A percentile compares a stretch with the other conserved stretches of the same genome.
Evolutionary conservation across 352 stramenopile species (phyloP).

Genomic region (Nothophytophthora sp.): DNA sequence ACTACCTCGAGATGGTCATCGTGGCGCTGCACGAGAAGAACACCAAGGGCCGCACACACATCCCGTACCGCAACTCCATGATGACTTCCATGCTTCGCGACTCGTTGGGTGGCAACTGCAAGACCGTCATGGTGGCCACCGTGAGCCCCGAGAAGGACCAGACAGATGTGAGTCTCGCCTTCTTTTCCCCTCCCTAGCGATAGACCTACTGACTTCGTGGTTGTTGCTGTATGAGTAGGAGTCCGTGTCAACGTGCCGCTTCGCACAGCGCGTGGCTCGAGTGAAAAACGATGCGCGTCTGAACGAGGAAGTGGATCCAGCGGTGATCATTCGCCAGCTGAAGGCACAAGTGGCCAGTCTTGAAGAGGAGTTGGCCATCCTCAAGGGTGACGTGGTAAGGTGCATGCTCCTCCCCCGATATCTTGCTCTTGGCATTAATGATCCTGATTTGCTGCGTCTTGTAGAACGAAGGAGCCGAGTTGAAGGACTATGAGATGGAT

Average conservation of each 20-base stretch:
- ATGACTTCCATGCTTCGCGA: slow-evolving; percentile 96
- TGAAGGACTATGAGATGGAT: slow-evolving; percentile 83
- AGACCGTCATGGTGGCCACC: slow-evolving; percentile 96
- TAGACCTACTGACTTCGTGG: neutral
- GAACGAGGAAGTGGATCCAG: slow-evolving; percentile 95
- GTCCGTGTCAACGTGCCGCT: slow-evolving; percentile 95
- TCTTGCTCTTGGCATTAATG: neutral
- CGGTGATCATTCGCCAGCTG: slow-evolving; percentile 91
- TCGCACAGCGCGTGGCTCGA: slow-evolving; percentile 93
- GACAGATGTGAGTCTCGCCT: slow-evolving; percentile 48
- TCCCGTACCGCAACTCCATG: slow-evolving; percentile 97
- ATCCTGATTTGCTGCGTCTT: neutral
- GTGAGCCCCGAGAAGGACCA: slow-evolving; percentile 91
- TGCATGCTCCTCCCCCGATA: neutral
- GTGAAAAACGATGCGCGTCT: slow-evolving; percentile 93
- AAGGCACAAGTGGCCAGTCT: slow-evolving; percentile 85
- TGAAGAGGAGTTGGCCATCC: slow-evolving; percentile 91
- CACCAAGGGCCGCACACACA: slow-evolving; percentile 84
- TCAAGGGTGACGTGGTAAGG: slow-evolving; percentile 86
- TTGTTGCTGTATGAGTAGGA: slow-evolving; percentile 55
- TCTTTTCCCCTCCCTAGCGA: neutral
- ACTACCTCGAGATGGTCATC: slow-evolving; percentile 97
- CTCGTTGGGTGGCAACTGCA: slow-evolving; percentile 96
- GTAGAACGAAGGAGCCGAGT: slow-evolving; percentile 68
- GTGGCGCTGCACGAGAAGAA: slow-evolving; percentile 93